Conservation (phyloP, 202 grass and related monocot species). For the Musa balbisiana region DNA sequence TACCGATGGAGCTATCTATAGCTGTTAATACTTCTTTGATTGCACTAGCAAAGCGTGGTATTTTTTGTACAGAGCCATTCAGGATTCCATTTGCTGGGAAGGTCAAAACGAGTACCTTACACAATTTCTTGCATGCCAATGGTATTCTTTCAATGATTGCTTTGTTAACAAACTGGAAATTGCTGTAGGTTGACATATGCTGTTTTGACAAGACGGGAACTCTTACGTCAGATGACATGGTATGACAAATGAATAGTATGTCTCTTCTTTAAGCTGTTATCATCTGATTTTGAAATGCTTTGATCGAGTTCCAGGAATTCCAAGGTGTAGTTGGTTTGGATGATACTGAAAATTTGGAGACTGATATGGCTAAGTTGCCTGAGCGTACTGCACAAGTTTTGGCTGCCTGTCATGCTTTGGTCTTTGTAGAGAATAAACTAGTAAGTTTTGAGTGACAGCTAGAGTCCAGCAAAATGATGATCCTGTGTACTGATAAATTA, state of each 20-base stretch:
- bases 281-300: constrained; percentile 11
- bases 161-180: constrained; percentile 20
- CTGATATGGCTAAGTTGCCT: constrained; percentile 71
- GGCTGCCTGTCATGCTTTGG: constrained; percentile 88
- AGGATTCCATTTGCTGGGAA: constrained; percentile 99
- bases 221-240: constrained; percentile 97
- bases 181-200: constrained; percentile 93
- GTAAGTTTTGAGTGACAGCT: constrained; percentile 31
- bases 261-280: constrained; percentile 2
- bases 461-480: neutral
- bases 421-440: constrained; percentile 97
- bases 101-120: constrained; percentile 43
- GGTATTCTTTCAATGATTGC: constrained; percentile 21
- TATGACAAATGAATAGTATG: constrained; percentile 25
- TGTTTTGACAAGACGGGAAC: constrained; percentile 98
- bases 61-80: constrained; percentile 97
- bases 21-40: constrained; percentile 99
- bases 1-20: constrained; percentile 98
- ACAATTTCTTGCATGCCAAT: constrained; percentile 8
- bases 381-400: constrained; percentile 62
- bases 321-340: constrained; percentile 94
- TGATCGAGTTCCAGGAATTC: constrained; percentile 69
- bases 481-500: neutral
- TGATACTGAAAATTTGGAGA: constrained; percentile 53
- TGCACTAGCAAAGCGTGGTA: constrained; percentile 78